Percentiles rank a stretch among this genome's conserved stretches.
phyloP scores from a whole-genome alignment of 768 basidiomycete species.

The Panus rudis region DNA sequence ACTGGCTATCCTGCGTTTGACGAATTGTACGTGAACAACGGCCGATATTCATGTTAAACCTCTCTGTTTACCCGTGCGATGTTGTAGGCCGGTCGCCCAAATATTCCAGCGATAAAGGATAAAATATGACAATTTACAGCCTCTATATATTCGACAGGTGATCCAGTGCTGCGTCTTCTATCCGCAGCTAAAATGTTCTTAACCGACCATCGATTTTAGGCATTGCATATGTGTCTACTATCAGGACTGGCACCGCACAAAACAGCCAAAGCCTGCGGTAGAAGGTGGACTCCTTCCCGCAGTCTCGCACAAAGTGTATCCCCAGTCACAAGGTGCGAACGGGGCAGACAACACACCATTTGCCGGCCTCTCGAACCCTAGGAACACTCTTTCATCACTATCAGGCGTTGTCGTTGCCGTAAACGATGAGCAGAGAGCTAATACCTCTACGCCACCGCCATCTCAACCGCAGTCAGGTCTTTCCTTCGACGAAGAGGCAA shows the following conservation, averaged over 20 bases:
- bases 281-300: slow-evolving; percentile 72
- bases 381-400: slow-evolving; percentile 57
- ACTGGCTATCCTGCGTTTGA: too few species aligned
- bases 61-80: too few species aligned
- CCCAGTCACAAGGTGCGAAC: slow-evolving; percentile 20
- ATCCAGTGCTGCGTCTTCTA: slow-evolving; percentile 16
- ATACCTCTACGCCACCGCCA: slow-evolving; percentile 8
- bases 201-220: slow-evolving; percentile 31
- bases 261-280: slow-evolving; percentile 62
- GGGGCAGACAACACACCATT: slow-evolving; percentile 23
- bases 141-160: slow-evolving; percentile 92
- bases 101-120: too few species aligned
- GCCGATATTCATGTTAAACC: too few species aligned
- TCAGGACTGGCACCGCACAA: slow-evolving; percentile 88
- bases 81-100: too few species aligned
- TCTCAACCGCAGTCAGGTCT: slow-evolving; percentile 40
- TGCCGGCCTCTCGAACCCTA: slow-evolving; percentile 45
- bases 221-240: slow-evolving; percentile 93
- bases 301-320: slow-evolving; percentile 65
- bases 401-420: slow-evolving; percentile 67
- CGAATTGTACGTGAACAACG: too few species aligned
- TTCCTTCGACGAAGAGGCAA: slow-evolving; percentile 95
- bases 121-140: slow-evolving; percentile 89
- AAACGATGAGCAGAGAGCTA: slow-evolving; percentile 32
- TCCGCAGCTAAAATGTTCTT: background rate